A percentile compares a stretch with the other conserved stretches of the same genome.
These are phyloP conservation scores for Tolypocladium tropicale DNA, from an alignment of 2,329 filamentous ascomycete species.

Conservation along the genomic window DNA sequence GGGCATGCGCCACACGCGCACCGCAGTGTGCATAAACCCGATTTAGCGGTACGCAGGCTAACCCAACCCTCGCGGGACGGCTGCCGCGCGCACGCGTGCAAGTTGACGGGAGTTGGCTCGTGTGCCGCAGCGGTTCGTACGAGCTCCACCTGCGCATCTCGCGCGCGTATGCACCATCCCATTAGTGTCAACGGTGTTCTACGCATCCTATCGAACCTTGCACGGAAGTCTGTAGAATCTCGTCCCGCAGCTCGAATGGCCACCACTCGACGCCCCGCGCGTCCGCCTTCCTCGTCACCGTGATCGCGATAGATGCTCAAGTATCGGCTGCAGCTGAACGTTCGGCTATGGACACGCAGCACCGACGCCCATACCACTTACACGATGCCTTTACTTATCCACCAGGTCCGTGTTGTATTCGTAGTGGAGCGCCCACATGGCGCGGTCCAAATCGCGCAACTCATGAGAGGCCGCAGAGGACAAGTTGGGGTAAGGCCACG, in stretches of 20 bases:
- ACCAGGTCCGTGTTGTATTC: neutral
- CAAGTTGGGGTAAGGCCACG: neutral
- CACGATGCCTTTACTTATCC: neutral
- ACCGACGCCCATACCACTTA: neutral
- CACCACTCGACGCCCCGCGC: no score
- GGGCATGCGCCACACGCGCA: neutral
- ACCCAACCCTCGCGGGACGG: neutral
- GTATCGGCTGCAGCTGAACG: neutral
- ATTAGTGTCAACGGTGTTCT: neutral
- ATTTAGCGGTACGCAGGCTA: neutral
- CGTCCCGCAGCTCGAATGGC: no score
- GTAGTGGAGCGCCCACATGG: neutral
- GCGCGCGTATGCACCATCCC: no score
- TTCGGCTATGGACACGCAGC: neutral
- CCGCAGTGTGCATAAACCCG: neutral
- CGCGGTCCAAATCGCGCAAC: neutral
- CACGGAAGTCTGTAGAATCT: no score
- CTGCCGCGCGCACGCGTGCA: neutral
- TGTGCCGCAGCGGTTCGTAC: neutral
- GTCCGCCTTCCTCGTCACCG: neutral
- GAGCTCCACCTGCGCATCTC: neutral
- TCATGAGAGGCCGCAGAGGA: neutral
- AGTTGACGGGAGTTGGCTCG: no score
- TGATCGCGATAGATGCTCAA: neutral
- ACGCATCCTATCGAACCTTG: neutral